These are phyloP conservation scores for Metschnikowia similis DNA, from an alignment of 805 yeast species.

Conservation along the genomic window DNA sequence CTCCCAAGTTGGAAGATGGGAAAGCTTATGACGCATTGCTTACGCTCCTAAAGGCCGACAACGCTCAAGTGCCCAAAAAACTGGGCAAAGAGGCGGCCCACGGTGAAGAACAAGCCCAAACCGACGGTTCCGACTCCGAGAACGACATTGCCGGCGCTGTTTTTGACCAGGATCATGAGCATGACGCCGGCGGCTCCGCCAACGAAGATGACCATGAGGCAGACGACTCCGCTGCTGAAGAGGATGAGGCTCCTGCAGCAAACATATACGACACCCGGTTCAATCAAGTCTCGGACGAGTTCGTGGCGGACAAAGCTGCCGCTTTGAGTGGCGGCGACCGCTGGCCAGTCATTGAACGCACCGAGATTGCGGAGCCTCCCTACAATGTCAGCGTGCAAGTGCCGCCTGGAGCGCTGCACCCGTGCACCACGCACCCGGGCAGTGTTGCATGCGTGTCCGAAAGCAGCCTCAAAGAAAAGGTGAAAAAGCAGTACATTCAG, in stretches of 20 bases:
- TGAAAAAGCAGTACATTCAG: constrained; percentile 19
- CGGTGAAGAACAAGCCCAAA: constrained; percentile 2
- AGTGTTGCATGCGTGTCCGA: constrained; percentile 6
- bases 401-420: constrained; percentile 24
- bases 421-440: constrained; percentile 3
- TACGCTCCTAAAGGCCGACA: constrained; percentile 51
- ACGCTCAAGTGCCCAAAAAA: constrained; percentile 20
- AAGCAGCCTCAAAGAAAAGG: constrained; percentile 24
- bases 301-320: constrained; percentile 25
- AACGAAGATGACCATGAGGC: constrained; percentile 12
- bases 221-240: background rate
- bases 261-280: constrained; percentile 84
- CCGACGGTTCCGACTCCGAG: constrained; percentile 9
- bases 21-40: constrained; percentile 65
- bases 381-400: constrained; percentile 32
- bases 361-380: constrained; percentile 16
- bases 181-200: constrained; percentile 6
- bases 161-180: constrained; percentile 16
- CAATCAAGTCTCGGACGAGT: constrained; percentile 44
- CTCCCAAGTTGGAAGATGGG: constrained; percentile 21
- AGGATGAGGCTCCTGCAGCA: constrained; percentile 18
- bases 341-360: constrained; percentile 26
- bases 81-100: constrained; percentile 11
- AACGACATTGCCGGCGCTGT: constrained; percentile 29
- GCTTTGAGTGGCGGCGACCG: constrained; percentile 16